Conservation (phyloP, 2,329 filamentous ascomycete genomes). For the Rhynchosporium agropyri region DNA sequence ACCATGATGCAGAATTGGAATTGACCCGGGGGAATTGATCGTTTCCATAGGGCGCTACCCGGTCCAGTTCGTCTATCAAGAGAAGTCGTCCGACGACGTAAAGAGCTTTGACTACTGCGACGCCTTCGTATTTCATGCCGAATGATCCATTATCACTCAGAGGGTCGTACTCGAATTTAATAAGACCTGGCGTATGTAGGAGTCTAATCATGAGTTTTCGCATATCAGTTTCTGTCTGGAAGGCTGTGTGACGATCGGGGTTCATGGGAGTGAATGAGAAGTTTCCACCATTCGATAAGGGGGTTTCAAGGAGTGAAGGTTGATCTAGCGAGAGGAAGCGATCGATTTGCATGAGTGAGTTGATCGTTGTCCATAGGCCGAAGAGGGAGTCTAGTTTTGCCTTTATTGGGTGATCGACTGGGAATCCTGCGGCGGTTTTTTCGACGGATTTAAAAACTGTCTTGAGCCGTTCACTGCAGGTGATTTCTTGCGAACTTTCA, state of each 20-base stretch:
- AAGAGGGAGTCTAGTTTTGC: conserved; percentile 1
- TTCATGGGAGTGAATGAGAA: not conserved
- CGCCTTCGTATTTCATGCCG: not conserved
- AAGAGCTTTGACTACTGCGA: not conserved
- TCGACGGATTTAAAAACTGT: not conserved
- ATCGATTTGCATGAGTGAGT: conserved; percentile 12
- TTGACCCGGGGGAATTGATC: not conserved
- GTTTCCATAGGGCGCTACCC: not conserved
- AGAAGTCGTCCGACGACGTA: not conserved
- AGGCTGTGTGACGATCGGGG: not conserved
- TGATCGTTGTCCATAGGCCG: not conserved
- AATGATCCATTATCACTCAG: too few relatives aligned
- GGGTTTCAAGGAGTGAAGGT: not conserved
- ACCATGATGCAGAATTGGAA: not conserved
- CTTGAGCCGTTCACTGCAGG: not conserved
- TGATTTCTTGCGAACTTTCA: not conserved
- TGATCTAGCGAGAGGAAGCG: not conserved
- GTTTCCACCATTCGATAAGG: not conserved
- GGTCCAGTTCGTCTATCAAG: not conserved
- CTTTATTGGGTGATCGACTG: not conserved
- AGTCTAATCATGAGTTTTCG: conserved; percentile 3
- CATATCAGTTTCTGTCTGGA: not conserved
- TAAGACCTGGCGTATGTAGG: conserved; percentile 10
- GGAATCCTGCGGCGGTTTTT: not conserved
- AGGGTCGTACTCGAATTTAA: not conserved